Evolutionary conservation across 2,329 filamentous ascomycete genomes (phyloP).

Genomic region (Chaetomiaceae sp.): DNA sequence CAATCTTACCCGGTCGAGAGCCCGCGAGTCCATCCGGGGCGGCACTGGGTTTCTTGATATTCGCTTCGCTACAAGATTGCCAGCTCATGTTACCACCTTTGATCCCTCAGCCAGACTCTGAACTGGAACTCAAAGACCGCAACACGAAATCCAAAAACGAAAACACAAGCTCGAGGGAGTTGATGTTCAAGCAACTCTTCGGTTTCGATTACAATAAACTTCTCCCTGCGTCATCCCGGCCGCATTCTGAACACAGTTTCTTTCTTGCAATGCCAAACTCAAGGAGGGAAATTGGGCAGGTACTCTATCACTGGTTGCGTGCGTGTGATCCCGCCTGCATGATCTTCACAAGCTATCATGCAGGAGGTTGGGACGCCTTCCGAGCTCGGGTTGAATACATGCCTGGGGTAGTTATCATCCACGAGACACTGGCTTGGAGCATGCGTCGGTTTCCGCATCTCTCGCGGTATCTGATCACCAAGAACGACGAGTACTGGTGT

Average conservation of each 20-base stretch:
- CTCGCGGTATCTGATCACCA: conserved; percentile 31
- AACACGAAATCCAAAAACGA: not conserved
- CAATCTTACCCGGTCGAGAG: conserved; percentile 19
- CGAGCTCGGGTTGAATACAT: conserved; percentile 25
- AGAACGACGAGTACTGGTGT: conserved; percentile 37
- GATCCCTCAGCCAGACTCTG: not conserved
- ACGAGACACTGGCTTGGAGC: conserved; percentile 39
- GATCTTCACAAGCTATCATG: conserved; percentile 38
- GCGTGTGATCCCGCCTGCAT: conserved; percentile 37
- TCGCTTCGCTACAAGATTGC: conserved; percentile 30
- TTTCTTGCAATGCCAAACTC: conserved; percentile 48
- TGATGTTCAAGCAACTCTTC: conserved; percentile 28
- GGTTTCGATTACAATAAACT: conserved; percentile 33
- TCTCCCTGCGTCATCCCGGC: conserved; percentile 17
- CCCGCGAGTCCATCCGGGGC: conserved; percentile 13
- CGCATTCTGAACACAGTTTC: conserved; percentile 34
- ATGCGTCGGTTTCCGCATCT: conserved; percentile 40
- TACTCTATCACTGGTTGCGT: conserved; percentile 45
- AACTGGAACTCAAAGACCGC: too few relatives aligned
- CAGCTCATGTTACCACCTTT: conserved; percentile 21
- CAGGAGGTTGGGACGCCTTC: conserved; percentile 48
- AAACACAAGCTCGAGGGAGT: conserved; percentile 7
- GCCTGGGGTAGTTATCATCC: conserved; percentile 39
- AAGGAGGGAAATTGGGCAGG: conserved; percentile 32
- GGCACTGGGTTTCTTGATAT: conserved; percentile 37